Evolutionary conservation across 306 rosid genomes (phyloP).

Genomic region (Vigna reflexopilosa): DNA sequence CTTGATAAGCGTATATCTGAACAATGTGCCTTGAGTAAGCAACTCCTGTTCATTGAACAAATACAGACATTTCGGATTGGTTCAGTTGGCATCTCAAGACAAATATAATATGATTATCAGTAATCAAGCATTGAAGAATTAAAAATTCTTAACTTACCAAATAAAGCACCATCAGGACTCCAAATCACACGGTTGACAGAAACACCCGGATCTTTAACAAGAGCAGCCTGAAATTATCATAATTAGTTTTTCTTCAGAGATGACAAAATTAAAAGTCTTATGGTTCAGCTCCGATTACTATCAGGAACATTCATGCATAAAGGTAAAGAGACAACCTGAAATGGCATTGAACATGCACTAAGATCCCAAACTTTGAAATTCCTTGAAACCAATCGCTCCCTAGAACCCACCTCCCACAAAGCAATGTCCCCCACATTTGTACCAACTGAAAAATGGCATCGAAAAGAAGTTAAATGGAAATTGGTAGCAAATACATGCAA

Average conservation of each 20-base stretch:
- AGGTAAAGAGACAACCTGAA: constrained; percentile 69
- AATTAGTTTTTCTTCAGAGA: constrained; percentile 42
- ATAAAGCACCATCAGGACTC: constrained; percentile 96
- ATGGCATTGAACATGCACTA: constrained; percentile 83
- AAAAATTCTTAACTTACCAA: constrained; percentile 64
- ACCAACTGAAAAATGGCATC: constrained; percentile 70
- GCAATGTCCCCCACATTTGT: constrained; percentile 94
- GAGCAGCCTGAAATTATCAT: constrained; percentile 72
- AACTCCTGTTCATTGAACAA: constrained; percentile 66
- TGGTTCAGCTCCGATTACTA: constrained; percentile 21
- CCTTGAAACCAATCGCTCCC: constrained; percentile 79
- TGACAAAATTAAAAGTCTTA: constrained; percentile 12
- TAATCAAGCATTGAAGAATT: constrained; percentile 35
- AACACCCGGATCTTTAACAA: constrained; percentile 92
- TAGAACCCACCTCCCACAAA: constrained; percentile 96
- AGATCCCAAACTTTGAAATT: constrained; percentile 98
- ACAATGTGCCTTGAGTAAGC: constrained; percentile 97
- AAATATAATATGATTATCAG: constrained; percentile 23
- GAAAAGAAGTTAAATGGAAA: constrained; percentile 34
- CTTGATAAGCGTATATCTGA: constrained; percentile 87
- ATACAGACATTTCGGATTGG: constrained; percentile 11
- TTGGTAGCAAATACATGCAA: constrained; percentile 12
- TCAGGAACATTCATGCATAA: constrained; percentile 1
- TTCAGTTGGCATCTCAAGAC: constrained; percentile 21
- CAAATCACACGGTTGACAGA: constrained; percentile 98